These are phyloP conservation scores for Aureobasidium uvarum DNA, from an alignment of 2,329 filamentous ascomycete genomes.

Conservation along the genomic window DNA sequence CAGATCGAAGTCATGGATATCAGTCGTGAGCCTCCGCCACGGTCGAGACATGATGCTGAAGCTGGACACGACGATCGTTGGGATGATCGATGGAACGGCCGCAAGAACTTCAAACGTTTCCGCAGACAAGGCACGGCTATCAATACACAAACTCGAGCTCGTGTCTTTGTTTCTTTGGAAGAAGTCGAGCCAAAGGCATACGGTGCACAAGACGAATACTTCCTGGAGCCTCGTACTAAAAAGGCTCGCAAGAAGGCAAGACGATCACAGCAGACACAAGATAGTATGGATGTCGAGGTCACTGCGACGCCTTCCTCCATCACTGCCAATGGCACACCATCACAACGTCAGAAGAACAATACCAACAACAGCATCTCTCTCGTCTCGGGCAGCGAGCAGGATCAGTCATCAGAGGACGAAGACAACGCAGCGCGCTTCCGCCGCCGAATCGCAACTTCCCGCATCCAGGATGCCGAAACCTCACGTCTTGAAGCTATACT, in stretches of 20 bases:
- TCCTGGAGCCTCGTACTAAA: conserved; percentile 54
- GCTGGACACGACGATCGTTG: conserved; percentile 61
- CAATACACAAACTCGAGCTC: conserved; percentile 47
- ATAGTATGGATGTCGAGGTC: conserved; percentile 17
- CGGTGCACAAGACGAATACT: conserved; percentile 74
- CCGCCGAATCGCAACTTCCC: conserved; percentile 34
- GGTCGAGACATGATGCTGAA: conserved; percentile 38
- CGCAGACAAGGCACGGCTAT: conserved; percentile 44
- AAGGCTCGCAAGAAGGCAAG: conserved; percentile 28
- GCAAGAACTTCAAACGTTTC: conserved; percentile 96
- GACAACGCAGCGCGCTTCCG: conserved; percentile 34
- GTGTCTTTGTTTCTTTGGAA: conserved; percentile 68
- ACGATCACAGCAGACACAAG: conserved; percentile 21
- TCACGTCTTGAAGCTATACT: conserved; percentile 23
- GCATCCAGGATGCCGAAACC: conserved; percentile 34
- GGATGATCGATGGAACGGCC: conserved; percentile 88
- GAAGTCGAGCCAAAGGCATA: conserved; percentile 69
- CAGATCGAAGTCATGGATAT: conserved; percentile 72
- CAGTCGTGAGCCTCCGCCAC: conserved; percentile 32
- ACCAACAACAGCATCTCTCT: conserved; percentile 27
- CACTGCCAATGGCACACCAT: neutral
- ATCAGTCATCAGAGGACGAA: conserved; percentile 22
- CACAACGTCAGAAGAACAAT: neutral
- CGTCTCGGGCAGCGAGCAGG: conserved; percentile 16
- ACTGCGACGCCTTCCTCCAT: conserved; percentile 14